Evolutionary conservation across 306 rosid genomes (phyloP), one percentile per base, ranked within the genome.

Genomic region (Ceratonia siliqua): DNA sequence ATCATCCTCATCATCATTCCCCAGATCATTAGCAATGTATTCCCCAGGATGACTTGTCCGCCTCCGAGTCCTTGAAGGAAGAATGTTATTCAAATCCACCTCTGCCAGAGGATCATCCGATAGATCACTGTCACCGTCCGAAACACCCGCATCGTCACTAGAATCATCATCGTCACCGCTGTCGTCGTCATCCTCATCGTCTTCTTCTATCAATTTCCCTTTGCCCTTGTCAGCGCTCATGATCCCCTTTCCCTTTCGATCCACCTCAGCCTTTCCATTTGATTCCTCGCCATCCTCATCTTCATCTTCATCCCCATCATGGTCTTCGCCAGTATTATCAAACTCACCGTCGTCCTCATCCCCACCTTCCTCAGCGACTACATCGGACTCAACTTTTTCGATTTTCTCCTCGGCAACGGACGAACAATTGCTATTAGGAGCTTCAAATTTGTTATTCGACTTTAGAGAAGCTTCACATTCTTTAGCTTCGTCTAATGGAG

Each of bases 31-130:
- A 6, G 91, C 76, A 74, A 94, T 82, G 78, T 53, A 86, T 53
- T 89, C 77, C n/a, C 98, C 96, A 0, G 92, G 80, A 9, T 84
- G 82, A 56, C 73, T 62, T 33, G 85, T 75, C 80, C 88, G 87
- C 77, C 95, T 83, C 57, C 98, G 86, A 41, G 98, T 94, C 83
- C 97, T 87, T 0, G 96, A 91, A 8, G 97, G 97, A 39, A 91
- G 95, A 78, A 94, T 91, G 84, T 94, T 94, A 38, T 91, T 82
- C 89, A 94, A 88, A 87, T 94, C 96, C 9, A 94, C 93, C 85
- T 91, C 98, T 25, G 93, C 88, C 41, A 94, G 85, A 0, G 96
- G 95, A 49, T 94, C 95, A 52, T 94, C 98, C 18, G 95, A 91
- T 35, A 94, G 85, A 77, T 88, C 96, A 32, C 96, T 90, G 5